A percentile compares a stretch with the other conserved stretches of the same genome.
These are phyloP conservation scores for Cordyceps farinosa DNA, from an alignment of 2,329 filamentous ascomycete genomes.

Conservation along the genomic window DNA sequence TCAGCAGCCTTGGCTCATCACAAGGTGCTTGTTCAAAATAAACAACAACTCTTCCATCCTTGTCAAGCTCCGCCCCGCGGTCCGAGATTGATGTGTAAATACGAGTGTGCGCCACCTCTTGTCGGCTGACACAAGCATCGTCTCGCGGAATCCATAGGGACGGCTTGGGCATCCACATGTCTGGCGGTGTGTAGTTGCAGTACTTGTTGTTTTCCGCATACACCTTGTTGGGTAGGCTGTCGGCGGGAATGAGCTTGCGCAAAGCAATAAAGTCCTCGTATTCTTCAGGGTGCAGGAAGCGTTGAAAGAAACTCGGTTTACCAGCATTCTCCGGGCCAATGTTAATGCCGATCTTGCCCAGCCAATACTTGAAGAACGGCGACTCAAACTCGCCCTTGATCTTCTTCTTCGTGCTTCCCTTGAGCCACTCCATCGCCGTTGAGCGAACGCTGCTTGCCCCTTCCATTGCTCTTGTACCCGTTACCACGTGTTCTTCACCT, in stretches of 20 bases:
- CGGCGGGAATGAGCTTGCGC: conserved; percentile 63
- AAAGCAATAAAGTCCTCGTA: conserved; percentile 70
- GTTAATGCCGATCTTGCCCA: conserved; percentile 28
- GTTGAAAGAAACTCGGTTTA: conserved; percentile 52
- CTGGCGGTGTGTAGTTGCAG: conserved; percentile 65
- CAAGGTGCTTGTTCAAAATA: conserved; percentile 39
- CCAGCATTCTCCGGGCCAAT: conserved; percentile 26
- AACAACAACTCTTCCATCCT: conserved; percentile 33
- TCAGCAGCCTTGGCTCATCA: conserved; percentile 31
- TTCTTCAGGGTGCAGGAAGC: conserved; percentile 74
- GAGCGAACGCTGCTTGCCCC: conserved; percentile 34
- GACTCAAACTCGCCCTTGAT: conserved; percentile 25
- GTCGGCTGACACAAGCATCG: conserved; percentile 66
- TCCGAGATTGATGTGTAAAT: conserved; percentile 77
- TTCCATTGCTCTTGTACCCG: conserved; percentile 32
- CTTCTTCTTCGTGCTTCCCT: conserved; percentile 36
- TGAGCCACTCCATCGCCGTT: conserved; percentile 33
- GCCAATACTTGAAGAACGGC: conserved; percentile 27
- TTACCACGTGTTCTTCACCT: conserved; percentile 23
- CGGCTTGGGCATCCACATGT: conserved; percentile 56
- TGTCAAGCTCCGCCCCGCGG: conserved; percentile 32
- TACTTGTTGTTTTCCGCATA: conserved; percentile 60
- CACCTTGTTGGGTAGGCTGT: conserved; percentile 40
- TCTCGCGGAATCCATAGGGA: conserved; percentile 85
- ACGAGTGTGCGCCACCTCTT: conserved; percentile 71